Evolutionary conservation across 257 asterid genomes (phyloP).

Genomic region (Rehmannia glutinosa): DNA sequence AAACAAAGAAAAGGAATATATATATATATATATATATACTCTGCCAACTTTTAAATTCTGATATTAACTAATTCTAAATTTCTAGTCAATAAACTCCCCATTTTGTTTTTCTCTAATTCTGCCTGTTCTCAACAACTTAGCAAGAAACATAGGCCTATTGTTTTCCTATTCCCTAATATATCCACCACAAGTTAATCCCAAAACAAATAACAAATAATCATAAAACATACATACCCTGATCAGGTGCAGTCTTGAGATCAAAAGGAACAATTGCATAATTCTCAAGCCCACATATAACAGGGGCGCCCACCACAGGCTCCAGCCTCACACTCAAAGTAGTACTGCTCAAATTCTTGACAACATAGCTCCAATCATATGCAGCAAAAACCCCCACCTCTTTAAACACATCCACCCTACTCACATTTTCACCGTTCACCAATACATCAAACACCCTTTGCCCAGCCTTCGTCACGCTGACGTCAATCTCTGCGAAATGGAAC

Average conservation of each 20-base stretch:
- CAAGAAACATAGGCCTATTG: too few species aligned
- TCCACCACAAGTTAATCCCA: neutral
- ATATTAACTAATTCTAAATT: neutral
- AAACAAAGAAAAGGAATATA: too few species aligned
- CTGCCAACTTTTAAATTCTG: neutral
- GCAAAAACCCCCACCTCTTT: constrained; percentile 77
- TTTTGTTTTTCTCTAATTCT: too few species aligned
- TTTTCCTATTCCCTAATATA: neutral
- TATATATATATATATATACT: too few species aligned
- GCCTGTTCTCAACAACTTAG: too few species aligned
- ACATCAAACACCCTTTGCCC: constrained; percentile 93
- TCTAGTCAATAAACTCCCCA: too few species aligned
- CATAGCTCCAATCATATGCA: constrained; percentile 71
- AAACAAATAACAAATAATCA: neutral
- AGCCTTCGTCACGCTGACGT: constrained; percentile 60
- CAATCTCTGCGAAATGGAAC: constrained; percentile 95
- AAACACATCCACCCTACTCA: constrained; percentile 70
- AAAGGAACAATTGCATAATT: constrained; percentile 87
- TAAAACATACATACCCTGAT: constrained; percentile 46
- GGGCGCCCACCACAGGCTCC: constrained; percentile 64
- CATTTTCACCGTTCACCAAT: constrained; percentile 63
- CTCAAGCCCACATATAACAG: constrained; percentile 87
- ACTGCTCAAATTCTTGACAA: constrained; percentile 75
- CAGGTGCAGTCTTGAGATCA: constrained; percentile 71
- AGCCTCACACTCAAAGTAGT: constrained; percentile 60